phyloP scores from a whole-genome alignment of 306 rosid species.

The Casuarina equisetifolia region DNA sequence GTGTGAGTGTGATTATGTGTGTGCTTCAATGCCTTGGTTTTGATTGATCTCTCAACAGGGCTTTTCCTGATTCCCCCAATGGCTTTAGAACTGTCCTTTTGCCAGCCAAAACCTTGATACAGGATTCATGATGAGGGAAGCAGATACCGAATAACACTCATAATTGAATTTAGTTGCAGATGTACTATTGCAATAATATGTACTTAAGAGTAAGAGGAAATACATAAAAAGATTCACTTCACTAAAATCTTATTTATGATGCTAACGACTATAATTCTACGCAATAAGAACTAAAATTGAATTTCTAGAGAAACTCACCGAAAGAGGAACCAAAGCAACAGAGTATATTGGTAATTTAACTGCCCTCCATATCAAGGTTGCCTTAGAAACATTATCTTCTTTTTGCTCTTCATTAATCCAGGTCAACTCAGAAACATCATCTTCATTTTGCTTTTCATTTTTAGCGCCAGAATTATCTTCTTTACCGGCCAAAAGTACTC shows the following conservation, averaged over 20 bases:
- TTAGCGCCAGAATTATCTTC: slow-evolving; percentile 24
- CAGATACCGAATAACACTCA: background rate
- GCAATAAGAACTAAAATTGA: background rate
- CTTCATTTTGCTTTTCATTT: slow-evolving; percentile 33
- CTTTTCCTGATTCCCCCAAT: background rate
- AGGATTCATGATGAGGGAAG: background rate
- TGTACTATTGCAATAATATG: background rate
- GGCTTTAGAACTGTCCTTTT: background rate
- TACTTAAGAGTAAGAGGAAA: background rate
- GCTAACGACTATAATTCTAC: background rate
- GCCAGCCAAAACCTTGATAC: slow-evolving; percentile 4
- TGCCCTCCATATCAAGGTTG: slow-evolving; percentile 81
- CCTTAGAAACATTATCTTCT: slow-evolving; percentile 44
- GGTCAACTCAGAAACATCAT: slow-evolving; percentile 42
- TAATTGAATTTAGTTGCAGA: background rate
- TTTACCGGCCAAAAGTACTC: slow-evolving; percentile 13
- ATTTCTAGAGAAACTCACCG: slow-evolving; percentile 47
- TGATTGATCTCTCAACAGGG: background rate
- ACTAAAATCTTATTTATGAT: background rate
- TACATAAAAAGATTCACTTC: background rate
- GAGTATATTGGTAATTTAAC: slow-evolving; percentile 81
- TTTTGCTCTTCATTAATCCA: slow-evolving; percentile 41
- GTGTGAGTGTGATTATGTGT: too few species aligned
- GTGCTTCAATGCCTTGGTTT: too few species aligned
- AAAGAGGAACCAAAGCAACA: slow-evolving; percentile 86